Conservation (phyloP, 371 early-diverging fungal species). For the Polyrhizophydium stewartii region DNA sequence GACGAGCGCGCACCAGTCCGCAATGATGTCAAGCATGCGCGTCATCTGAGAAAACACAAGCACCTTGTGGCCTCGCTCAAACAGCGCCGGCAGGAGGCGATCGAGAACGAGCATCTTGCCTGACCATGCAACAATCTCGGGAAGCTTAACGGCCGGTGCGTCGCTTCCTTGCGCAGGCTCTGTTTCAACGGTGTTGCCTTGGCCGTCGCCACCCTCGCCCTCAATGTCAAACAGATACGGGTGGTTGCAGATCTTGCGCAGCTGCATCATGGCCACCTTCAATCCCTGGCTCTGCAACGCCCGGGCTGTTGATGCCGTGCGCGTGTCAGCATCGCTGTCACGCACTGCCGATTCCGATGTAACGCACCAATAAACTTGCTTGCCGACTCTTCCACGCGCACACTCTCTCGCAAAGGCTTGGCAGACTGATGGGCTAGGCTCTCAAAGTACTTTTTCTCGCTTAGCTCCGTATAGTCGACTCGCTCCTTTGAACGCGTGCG, state of each 20-base stretch:
- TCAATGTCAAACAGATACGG: constrained; percentile 84
- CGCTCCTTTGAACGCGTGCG: too few species aligned
- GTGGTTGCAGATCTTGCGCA: constrained; percentile 99
- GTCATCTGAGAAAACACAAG: constrained; percentile 98
- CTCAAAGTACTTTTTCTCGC: too few species aligned
- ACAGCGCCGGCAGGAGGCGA: constrained; percentile 78
- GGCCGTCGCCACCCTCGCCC: constrained; percentile 6
- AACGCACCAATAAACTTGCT: neutral
- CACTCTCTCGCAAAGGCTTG: too few species aligned
- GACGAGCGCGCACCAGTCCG: constrained; percentile 74
- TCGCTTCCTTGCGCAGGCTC: neutral
- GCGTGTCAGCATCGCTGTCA: constrained; percentile 12
- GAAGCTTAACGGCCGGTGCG: constrained; percentile 5
- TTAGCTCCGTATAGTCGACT: too few species aligned
- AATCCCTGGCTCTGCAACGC: constrained; percentile 47
- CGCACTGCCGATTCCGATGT: neutral
- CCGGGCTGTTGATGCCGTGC: constrained; percentile 17
- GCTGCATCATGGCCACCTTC: constrained; percentile 94
- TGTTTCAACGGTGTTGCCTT: too few species aligned
- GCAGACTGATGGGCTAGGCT: too few species aligned
- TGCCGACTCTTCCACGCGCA: too few species aligned
- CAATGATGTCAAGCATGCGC: constrained; percentile 95
- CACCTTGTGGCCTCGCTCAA: constrained; percentile 89
- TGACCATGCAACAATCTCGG: constrained; percentile 78
- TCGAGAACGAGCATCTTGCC: constrained; percentile 94